Evolutionary conservation across 1,284 basidiomycete genomes (phyloP).

Genomic region (Ceratobasidium sp.): DNA sequence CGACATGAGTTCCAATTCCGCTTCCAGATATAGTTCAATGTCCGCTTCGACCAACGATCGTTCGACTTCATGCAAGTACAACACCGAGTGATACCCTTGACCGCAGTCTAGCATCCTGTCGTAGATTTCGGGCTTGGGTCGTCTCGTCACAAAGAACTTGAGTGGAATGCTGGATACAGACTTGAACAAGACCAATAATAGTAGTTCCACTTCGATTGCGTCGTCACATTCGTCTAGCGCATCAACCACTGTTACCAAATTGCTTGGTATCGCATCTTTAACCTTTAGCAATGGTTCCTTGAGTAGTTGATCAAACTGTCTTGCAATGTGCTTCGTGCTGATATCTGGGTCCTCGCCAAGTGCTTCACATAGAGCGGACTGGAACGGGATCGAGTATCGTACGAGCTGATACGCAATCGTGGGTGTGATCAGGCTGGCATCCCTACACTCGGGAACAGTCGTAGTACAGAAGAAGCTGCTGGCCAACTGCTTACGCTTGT

Average conservation of each 20-base stretch:
- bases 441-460: no score
- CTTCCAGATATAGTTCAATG: constrained; percentile 16
- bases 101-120: not conserved
- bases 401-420: constrained; percentile 30
- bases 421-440: constrained; percentile 18
- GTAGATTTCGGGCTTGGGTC: constrained; percentile 25
- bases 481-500: not conserved
- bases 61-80: constrained; percentile 34
- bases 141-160: constrained; percentile 30
- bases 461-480: no score
- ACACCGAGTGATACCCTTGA: no score
- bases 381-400: not conserved
- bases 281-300: not conserved
- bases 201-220: not conserved
- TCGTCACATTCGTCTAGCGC: constrained; percentile 30
- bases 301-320: constrained; percentile 24
- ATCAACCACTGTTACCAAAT: constrained; percentile 14
- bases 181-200: not conserved
- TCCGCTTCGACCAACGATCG: constrained; percentile 25
- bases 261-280: not conserved
- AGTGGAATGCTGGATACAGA: not conserved
- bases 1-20: not conserved
- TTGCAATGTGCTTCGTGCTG: not conserved
- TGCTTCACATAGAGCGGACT: not conserved
- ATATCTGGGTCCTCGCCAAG: not conserved